phyloP scores from a whole-genome alignment of 2,329 filamentous ascomycete genomes.

The Aureobasidium sp. region DNA sequence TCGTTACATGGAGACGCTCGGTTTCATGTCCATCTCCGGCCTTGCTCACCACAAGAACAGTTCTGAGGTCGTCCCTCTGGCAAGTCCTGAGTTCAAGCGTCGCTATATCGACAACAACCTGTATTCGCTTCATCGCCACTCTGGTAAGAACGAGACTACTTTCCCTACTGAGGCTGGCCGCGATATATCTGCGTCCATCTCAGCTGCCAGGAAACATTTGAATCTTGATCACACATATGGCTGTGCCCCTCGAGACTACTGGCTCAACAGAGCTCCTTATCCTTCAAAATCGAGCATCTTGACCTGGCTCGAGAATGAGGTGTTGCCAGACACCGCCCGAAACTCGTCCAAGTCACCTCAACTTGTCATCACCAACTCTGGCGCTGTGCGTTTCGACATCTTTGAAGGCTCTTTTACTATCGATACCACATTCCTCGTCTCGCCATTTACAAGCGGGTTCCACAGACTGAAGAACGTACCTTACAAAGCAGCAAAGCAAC shows the following conservation, averaged over 20 bases:
- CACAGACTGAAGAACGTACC: constrained; percentile 73
- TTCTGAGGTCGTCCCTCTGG: constrained; percentile 24
- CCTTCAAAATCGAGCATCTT: constrained; percentile 70
- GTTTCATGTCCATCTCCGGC: constrained; percentile 82
- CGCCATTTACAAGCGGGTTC: constrained; percentile 78
- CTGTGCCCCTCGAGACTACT: constrained; percentile 74
- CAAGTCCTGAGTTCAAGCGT: constrained; percentile 53
- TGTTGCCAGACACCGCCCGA: constrained; percentile 62
- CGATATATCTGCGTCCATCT: constrained; percentile 64
- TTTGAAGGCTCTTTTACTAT: constrained; percentile 87
- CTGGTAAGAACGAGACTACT: constrained; percentile 59
- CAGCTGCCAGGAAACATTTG: constrained; percentile 61
- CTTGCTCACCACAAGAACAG: constrained; percentile 37
- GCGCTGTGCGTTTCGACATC: constrained; percentile 89
- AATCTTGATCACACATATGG: constrained; percentile 68
- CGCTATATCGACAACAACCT: constrained; percentile 94
- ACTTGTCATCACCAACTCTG: constrained; percentile 78
- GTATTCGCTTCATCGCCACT: constrained; percentile 75
- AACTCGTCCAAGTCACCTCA: constrained; percentile 45
- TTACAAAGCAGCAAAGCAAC: constrained; percentile 63
- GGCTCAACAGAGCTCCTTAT: constrained; percentile 74
- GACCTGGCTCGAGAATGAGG: constrained; percentile 67
- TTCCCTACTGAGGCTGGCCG: constrained; percentile 72
- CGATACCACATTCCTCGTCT: constrained; percentile 79
- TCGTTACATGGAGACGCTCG: constrained; percentile 90